Base-by-base conservation (phyloP, 2,329 filamentous ascomycete genomes). In the Colletotrichum sp. region DNA sequence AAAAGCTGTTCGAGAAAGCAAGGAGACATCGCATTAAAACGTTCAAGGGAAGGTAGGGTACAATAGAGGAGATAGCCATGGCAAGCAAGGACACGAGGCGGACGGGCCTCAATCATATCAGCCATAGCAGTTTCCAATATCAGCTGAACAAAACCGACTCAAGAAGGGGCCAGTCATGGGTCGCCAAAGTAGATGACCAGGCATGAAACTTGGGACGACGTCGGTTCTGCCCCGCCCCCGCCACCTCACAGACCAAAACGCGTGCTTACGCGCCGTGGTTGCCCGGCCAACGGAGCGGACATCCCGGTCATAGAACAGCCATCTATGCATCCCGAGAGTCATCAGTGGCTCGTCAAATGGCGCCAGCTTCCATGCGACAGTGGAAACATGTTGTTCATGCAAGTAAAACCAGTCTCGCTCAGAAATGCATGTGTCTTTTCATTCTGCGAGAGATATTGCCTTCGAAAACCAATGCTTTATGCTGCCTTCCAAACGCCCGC, bases 361-460 rank as follows among this genome's bases (percentile, higher is more conserved):
- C 8, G 21, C 18, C 54, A 29, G 24, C 8, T 27, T 18, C 27
- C 13, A 16, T 18, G 8, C 8, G 54, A 24, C 13, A 57, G 13
- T 24, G 11, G 43, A 13, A n/a, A 51, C 8, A 43, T 51, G 43
- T 51, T 57, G 24, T 16, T 18, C 21, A 27, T 6, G 54, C 54
- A 57, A 21, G 21, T 29, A 29, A 34, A 59, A 27, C 6, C 18
- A 21, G 29, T 27, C 11, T 57, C 29, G 68, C 62, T 38, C 57
- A 47, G 43, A 38, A 70, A 16, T 27, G 8, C 27, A 61, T 54
- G 34, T 21, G 9, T 29, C 24, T 59, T 61, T 31, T 57, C 59
- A 73, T 74, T 71, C 47, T 67, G 68, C 55, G 66, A 18, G 21
- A 58, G 72, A 51, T 72, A 72, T 63, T 59, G 69, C 72, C 27